These are phyloP conservation scores for Hansenula lynferdii DNA, from an alignment of 1,139 yeast genomes.

Conservation along the genomic window DNA sequence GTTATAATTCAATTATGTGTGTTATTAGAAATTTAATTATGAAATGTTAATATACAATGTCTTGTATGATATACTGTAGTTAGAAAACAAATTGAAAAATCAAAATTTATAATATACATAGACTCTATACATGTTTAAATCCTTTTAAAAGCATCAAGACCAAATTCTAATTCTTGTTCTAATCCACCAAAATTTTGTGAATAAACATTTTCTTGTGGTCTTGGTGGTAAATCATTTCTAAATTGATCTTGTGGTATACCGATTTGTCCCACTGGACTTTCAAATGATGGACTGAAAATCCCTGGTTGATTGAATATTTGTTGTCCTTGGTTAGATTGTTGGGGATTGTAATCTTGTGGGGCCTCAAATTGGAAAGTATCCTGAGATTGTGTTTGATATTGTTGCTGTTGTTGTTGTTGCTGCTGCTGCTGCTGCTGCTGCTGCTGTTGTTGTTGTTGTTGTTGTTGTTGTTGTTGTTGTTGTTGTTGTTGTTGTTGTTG, in stretches of 20 bases:
- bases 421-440: conserved; percentile 17
- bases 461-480: conserved; percentile 16
- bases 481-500: conserved; percentile 19
- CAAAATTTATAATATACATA: neutral
- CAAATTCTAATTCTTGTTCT: conserved; percentile 57
- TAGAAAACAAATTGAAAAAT: neutral
- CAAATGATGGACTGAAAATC: conserved; percentile 12
- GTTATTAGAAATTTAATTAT: no score
- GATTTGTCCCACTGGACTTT: conserved; percentile 22
- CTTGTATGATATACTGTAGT: no score
- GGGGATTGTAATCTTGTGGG: conserved; percentile 7
- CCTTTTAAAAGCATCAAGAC: conserved; percentile 35
- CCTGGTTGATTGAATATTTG: conserved; percentile 2
- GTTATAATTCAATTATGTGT: no score
- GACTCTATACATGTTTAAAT: neutral
- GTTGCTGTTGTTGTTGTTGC: conserved; percentile 14
- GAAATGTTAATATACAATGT: no score
- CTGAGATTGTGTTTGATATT: conserved; percentile 11
- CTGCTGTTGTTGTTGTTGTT: conserved; percentile 14
- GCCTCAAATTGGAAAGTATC: conserved; percentile 14
- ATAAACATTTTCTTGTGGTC: conserved; percentile 32
- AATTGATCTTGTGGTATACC: conserved; percentile 35
- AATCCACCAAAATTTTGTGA: conserved; percentile 35
- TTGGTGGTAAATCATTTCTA: conserved; percentile 36
- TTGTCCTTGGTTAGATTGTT: conserved; percentile 14